Evolutionary conservation across 192 early-diverging fungal species (phyloP).

Genomic region (Coemansia biformis): DNA sequence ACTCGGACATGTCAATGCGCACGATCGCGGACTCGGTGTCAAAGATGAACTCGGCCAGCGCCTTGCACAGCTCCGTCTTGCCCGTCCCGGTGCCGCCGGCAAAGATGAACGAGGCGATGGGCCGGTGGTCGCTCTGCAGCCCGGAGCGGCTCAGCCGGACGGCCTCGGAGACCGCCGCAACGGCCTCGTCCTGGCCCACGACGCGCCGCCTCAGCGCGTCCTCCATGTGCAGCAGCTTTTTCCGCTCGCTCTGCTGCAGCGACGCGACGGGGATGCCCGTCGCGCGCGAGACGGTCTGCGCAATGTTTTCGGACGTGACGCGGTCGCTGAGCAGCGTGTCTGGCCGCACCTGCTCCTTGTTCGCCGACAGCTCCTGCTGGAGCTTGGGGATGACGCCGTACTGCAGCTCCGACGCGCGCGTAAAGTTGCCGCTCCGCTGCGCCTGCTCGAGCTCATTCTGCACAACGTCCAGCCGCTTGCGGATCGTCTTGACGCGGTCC

Average conservation of each 20-base stretch:
- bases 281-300: slow-evolving; percentile 63
- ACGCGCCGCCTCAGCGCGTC: slow-evolving; percentile 53
- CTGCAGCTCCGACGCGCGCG: slow-evolving; percentile 66
- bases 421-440: slow-evolving; percentile 68
- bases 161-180: slow-evolving; percentile 64
- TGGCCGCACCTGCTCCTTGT: slow-evolving; percentile 42
- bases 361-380: slow-evolving; percentile 60
- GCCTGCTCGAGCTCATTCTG: slow-evolving; percentile 69
- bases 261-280: slow-evolving; percentile 78
- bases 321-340: slow-evolving; percentile 70
- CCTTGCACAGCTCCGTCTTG: slow-evolving; percentile 75
- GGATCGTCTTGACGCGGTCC: slow-evolving; percentile 61
- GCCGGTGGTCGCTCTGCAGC: slow-evolving; percentile 64
- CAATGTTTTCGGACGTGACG: slow-evolving; percentile 74
- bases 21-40: slow-evolving; percentile 66
- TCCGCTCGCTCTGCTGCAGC: slow-evolving; percentile 64
- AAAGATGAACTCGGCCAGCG: slow-evolving; percentile 71
- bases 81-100: slow-evolving; percentile 80
- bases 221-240: slow-evolving; percentile 70
- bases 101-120: slow-evolving; percentile 76
- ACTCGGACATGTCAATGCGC: slow-evolving; percentile 77
- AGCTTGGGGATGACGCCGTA: slow-evolving; percentile 73
- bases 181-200: slow-evolving; percentile 70
- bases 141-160: slow-evolving; percentile 74
- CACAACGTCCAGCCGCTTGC: slow-evolving; percentile 66